A percentile compares a stretch with the other conserved stretches of the same genome.
These are phyloP conservation scores for Colletotrichum plurivorum DNA, from an alignment of 2,329 filamentous ascomycete species.

Conservation along the genomic window DNA sequence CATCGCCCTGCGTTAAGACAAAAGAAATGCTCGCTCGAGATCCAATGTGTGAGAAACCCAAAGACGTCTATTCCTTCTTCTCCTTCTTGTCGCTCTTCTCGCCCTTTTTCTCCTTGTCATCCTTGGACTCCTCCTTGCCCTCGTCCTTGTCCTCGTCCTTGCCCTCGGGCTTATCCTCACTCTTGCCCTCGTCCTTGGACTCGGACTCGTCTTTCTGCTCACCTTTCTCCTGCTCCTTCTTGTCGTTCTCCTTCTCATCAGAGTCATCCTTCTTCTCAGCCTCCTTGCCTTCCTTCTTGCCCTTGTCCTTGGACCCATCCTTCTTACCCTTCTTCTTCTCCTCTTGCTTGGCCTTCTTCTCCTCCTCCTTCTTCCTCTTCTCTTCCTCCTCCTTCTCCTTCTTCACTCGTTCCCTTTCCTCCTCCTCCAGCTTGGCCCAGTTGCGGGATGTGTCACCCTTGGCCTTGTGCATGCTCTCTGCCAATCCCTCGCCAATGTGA, in stretches of 20 bases:
- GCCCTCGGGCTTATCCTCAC: conserved; percentile 30
- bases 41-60: background rate
- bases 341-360: conserved; percentile 49
- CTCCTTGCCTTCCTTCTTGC: conserved; percentile 42
- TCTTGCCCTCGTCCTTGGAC: background rate
- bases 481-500: conserved; percentile 52
- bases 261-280: conserved; percentile 45
- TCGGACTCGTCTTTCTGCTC: conserved; percentile 12
- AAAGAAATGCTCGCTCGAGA: background rate
- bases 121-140: conserved; percentile 42
- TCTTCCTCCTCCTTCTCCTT: conserved; percentile 58
- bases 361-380: conserved; percentile 51
- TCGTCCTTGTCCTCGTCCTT: conserved; percentile 42
- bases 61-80: conserved; percentile 24
- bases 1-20: background rate
- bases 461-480: conserved; percentile 55
- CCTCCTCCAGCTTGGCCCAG: conserved; percentile 61
- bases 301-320: conserved; percentile 41
- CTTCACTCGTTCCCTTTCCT: conserved; percentile 55
- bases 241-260: conserved; percentile 41
- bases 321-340: conserved; percentile 46
- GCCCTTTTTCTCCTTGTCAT: conserved; percentile 42
- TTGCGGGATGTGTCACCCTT: conserved; percentile 55
- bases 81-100: background rate
- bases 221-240: background rate